Evolutionary conservation across 2,329 filamentous ascomycete genomes (phyloP).

Genomic region (Cryphonectria naterciae): DNA sequence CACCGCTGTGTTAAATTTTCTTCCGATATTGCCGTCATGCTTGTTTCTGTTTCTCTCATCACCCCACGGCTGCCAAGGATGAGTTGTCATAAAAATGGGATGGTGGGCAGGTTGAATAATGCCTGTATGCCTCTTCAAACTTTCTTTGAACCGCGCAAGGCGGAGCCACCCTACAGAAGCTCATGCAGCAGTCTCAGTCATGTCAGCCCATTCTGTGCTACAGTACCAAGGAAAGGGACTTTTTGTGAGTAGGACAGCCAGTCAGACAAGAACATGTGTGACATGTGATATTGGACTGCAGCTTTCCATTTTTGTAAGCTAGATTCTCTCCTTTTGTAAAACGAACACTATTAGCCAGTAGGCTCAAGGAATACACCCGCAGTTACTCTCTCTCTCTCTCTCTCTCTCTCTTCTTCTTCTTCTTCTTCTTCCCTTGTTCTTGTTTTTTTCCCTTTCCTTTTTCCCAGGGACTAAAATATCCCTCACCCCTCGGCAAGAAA

Average conservation of each 20-base stretch:
- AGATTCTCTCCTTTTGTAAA: background rate
- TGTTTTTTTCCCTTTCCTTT: background rate
- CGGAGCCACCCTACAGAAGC: background rate
- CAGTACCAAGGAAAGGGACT: background rate
- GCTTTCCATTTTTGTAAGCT: background rate
- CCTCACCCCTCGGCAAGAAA: background rate
- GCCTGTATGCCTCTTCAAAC: background rate
- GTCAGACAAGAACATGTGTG: background rate
- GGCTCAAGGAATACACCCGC: background rate
- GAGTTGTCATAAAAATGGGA: background rate
- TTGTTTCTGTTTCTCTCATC: background rate
- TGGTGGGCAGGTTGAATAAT: background rate
- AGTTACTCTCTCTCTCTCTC: background rate
- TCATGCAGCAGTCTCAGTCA: background rate
- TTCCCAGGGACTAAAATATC: background rate
- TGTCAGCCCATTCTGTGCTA: background rate
- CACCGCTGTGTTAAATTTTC: background rate
- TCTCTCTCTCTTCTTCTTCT: too few species aligned
- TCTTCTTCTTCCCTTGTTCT: too few species aligned
- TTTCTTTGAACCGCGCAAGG: conserved; percentile 9
- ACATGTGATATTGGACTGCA: background rate
- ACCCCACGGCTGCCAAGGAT: background rate
- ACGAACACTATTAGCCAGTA: background rate
- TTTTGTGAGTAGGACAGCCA: background rate
- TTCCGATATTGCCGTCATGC: background rate